phyloP scores from a whole-genome alignment of 176 grass and related monocot genomes.

The Otatea glauca region DNA sequence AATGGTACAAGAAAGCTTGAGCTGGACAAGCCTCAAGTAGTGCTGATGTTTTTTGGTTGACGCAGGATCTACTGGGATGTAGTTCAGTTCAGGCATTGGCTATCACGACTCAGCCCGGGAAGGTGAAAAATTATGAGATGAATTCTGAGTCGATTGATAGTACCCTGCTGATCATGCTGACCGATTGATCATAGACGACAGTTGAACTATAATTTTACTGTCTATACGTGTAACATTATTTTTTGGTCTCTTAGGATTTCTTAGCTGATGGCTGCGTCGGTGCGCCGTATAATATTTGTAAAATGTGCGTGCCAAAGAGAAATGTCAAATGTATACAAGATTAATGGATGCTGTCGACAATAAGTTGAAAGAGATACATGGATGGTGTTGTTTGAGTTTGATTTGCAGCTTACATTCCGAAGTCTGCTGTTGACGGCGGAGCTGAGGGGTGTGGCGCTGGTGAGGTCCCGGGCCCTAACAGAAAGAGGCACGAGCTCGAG shows the following conservation, averaged over 20 bases:
- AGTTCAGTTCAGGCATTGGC: not conserved
- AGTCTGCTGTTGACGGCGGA: too few relatives aligned
- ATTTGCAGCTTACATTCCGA: too few relatives aligned
- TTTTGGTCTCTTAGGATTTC: conserved; percentile 39
- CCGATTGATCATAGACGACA: conserved; percentile 28
- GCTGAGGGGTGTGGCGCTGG: too few relatives aligned
- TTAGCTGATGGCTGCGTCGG: conserved; percentile 25
- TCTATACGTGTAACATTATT: conserved; percentile 36
- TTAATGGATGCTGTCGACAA: conserved; percentile 18
- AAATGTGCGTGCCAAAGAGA: conserved; percentile 7
- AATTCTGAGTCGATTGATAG: conserved; percentile 9
- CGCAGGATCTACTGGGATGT: conserved; percentile 42
- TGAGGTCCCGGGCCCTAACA: too few relatives aligned
- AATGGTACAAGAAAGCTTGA: conserved; percentile 27
- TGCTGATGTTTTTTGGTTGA: conserved; percentile 58
- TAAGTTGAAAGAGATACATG: conserved; percentile 13
- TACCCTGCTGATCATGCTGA: conserved; percentile 21
- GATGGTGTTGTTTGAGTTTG: too few relatives aligned
- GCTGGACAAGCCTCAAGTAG: not conserved
- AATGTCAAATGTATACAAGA: conserved; percentile 39
- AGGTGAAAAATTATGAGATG: conserved; percentile 1
- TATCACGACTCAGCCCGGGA: not conserved
- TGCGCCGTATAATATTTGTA: conserved; percentile 48
- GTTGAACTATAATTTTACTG: conserved; percentile 19
- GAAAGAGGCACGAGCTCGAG: too few relatives aligned